Evolutionary conservation across 805 yeast genomes (phyloP), one percentile per base, ranked within the genome.

Genomic region (Kurtzmaniella cleridarum): DNA sequence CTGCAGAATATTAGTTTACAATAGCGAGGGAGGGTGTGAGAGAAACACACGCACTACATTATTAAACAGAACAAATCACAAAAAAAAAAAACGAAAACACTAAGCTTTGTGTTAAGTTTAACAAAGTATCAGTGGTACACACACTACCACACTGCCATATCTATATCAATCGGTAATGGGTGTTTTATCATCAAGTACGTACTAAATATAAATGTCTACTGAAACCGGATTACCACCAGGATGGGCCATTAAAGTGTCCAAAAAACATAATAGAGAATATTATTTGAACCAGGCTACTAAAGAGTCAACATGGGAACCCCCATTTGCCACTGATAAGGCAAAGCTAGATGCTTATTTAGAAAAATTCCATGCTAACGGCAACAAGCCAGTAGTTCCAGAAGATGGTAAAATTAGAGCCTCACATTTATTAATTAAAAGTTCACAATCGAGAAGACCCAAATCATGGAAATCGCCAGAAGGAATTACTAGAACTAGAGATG

Each of bases 291-390:
- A 79, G 23, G 69, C 71, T 31, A 79, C 89, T 2, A 73, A 78
- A 34, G 81, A 81, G 55, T 84, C 96, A 0, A 71, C 79, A 29
- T 93, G 98, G 98, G 90, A 82, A 40, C 85, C 95, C 9, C 98
- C 98, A 2, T 76, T 68, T 36, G 96, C 91, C 3, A 79, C 95
- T 2, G 84, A 93, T 49, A 55, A 71, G 12, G 78, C 62, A 1
- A 66, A 69, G 48, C 69, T 91, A 42, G 68, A 75, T 30, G 64
- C 62, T 12, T 86, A 85, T 61, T 62, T 86, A 44, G 64, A 70
- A 32, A 60, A 53, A 41, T 61, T 48, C 42, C 58, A 53, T 34
- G 44, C 50, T 30, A 56, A 55, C 20, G 61, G 62, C 12, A 69
- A 68, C 35, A 72, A 70, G 43, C 86, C 86, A 12, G 58, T 61